Base-by-base conservation (phyloP, 164 flowering plant genomes). In the Nymphaea colorata region DNA sequence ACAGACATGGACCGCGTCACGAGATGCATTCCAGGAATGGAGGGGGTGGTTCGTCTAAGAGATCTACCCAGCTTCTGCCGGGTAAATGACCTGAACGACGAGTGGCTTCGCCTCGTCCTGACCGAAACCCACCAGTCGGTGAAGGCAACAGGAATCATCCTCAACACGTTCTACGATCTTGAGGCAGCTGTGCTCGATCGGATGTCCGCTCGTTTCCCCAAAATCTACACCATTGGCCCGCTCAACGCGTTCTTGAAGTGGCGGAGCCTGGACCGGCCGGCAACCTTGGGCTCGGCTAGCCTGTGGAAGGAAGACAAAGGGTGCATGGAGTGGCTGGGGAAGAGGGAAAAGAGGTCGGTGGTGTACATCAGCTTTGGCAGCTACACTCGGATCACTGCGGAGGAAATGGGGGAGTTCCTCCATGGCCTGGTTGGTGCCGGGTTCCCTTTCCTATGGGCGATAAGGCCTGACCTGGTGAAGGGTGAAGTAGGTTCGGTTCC, bases 361-460 rank as follows among this genome's bases (percentile, higher is more conserved):
- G 44, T 73, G 2, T 66, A 66, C 60, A 66, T 73, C 17, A 73
- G 76, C 55, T 73, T 73, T 16, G 73, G 76, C 6, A 74, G 70
- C 42, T 25, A 65, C 15, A 53, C 61, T 1, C 25, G 3, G 7
- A 36, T 69, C n/a, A 62, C 53, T 6, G 14, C 2, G 0, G 44
- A 57, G 3, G 42, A 70, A n/a, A 36, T 66, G 61, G 4, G 66
- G 25, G 76, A 74, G 43, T 65, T 74, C 65, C 67, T 66, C 67
- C 16, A 66, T 61, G 73, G 73, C 12, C 42, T 69, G 36, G 73
- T 69, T n/a, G 16, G 16, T 61, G 41, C 36, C 2, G 64, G 64
- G 8, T n/a, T n/a, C 36, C 69, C 68, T 5, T 85, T 83, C 75
- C 63, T 85, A 73, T 83, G 89, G 89, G 89, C 78, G 10, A 64